A percentile compares a stretch with the other conserved stretches of the same genome.
phyloP scores from a whole-genome alignment of 495 filamentous ascomycete species.

The Hyaloscypha bicolor region DNA sequence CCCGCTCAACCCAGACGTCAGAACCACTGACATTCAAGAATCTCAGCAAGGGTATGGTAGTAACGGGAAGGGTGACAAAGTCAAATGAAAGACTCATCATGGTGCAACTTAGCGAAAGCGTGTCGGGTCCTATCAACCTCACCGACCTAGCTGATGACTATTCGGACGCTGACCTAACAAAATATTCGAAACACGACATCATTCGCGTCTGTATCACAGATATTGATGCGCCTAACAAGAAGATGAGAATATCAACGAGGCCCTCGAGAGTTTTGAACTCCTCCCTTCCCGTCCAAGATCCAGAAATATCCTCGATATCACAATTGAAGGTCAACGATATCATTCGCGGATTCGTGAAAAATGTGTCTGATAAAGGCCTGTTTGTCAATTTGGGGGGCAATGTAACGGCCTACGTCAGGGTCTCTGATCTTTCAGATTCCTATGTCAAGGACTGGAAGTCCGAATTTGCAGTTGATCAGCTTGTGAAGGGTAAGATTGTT shows the following conservation, averaged over 20 bases:
- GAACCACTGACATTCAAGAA: constrained; percentile 65
- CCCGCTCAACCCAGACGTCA: constrained; percentile 54
- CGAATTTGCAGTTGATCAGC: constrained; percentile 79
- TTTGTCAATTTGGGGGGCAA: constrained; percentile 79
- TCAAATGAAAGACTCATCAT: constrained; percentile 79
- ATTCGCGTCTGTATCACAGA: constrained; percentile 80
- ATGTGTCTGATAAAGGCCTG: constrained; percentile 80
- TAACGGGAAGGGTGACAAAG: constrained; percentile 83
- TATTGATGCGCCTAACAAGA: constrained; percentile 82
- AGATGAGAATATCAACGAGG: constrained; percentile 75
- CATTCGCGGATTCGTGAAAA: constrained; percentile 86
- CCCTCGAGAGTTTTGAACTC: constrained; percentile 89
- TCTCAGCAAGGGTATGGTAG: constrained; percentile 73
- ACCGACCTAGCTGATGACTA: constrained; percentile 87
- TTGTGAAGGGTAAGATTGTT: constrained; percentile 85
- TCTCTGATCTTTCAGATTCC: constrained; percentile 86
- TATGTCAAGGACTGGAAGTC: constrained; percentile 96
- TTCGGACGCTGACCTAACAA: constrained; percentile 63
- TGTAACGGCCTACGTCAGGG: constrained; percentile 77
- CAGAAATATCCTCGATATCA: constrained; percentile 66
- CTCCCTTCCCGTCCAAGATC: constrained; percentile 78
- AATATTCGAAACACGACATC: constrained; percentile 78
- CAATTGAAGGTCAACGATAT: constrained; percentile 79
- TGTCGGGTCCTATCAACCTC: constrained; percentile 74
- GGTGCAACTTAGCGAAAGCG: constrained; percentile 76